Base-by-base conservation (phyloP, 2,329 filamentous ascomycete genomes). In the Cladophialophora carrionii region DNA sequence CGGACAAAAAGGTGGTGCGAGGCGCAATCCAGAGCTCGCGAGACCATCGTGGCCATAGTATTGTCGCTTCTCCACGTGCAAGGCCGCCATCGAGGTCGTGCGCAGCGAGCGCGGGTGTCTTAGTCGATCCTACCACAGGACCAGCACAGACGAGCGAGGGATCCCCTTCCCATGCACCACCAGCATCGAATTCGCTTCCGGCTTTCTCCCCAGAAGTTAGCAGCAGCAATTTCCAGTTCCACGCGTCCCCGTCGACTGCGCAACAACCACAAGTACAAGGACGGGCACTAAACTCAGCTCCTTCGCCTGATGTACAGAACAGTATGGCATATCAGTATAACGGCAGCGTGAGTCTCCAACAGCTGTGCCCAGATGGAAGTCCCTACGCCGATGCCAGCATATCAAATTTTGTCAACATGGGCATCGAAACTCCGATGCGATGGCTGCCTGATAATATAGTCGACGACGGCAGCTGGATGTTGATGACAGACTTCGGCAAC, bases 381-480 rank as follows among this genome's bases (percentile, higher is more conserved):
- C n/a, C 56, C 12, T 58, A 58, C 41, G 2, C 26, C 26, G 31
- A 58, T 26, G 2, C 41, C 1, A 29, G 46, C n/a, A 49, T 58
- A 10, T 10, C 43, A 17, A 51, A 34, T 29, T 48, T 59, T 34
- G 34, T 7, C 20, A 48, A 48, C 59, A 22, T 14, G n/a, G 59
- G 59, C 22, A 55, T 61, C 5, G 59, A 61, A 49, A 61, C 51
- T 24, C 59, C 59, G 8, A 54, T 61, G 59, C 59, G 59, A 2
- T 61, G 59, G 59, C 17, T 61, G 24, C 59, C 59, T 6, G 59
- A 61, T 22, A 61, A 61, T 31, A 53, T 61, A 14, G 34, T 54
- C 14, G 59, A 61, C 22, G 59, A 61, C 32, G 59, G 59, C 5
- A 61, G 59, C 51, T 61, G 59, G 59, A 61, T 61, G 59, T 48